A percentile compares a stretch with the other conserved stretches of the same genome.
Evolutionary conservation across 2,329 filamentous ascomycete species (phyloP).

Genomic region (Huntiella abstrusa): DNA sequence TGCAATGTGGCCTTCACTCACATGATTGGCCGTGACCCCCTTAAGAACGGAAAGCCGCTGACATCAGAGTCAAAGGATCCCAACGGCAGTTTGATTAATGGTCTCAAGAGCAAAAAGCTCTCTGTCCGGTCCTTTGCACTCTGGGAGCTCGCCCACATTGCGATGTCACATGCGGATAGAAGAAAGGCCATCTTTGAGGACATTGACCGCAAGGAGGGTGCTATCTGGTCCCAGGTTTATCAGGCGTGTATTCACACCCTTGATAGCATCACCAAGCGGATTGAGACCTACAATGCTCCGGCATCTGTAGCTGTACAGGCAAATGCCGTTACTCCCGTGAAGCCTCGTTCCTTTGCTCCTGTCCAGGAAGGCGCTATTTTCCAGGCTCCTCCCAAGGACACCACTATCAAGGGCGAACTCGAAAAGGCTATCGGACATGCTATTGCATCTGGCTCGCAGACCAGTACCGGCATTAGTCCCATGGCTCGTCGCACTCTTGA

Average conservation of each 20-base stretch:
- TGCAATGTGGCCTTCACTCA: conserved; percentile 60
- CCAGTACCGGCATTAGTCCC: conserved; percentile 29
- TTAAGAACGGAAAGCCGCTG: conserved; percentile 71
- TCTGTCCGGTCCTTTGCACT: conserved; percentile 67
- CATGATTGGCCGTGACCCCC: conserved; percentile 62
- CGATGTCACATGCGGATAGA: conserved; percentile 52
- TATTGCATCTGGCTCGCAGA: conserved; percentile 27
- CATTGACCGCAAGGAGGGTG: conserved; percentile 61
- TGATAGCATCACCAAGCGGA: conserved; percentile 44
- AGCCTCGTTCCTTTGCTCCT: conserved; percentile 22
- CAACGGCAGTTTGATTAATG: conserved; percentile 73
- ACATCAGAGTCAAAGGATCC: conserved; percentile 76
- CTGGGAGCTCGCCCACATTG: conserved; percentile 75
- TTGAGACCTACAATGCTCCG: conserved; percentile 33
- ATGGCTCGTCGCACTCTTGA: conserved; percentile 30
- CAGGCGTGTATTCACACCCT: conserved; percentile 50
- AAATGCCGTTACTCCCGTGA: conserved; percentile 12
- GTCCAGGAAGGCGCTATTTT: conserved; percentile 28
- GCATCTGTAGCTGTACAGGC: conserved; percentile 16
- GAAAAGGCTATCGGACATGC: conserved; percentile 27
- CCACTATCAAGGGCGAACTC: conserved; percentile 24
- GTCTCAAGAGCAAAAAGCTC: conserved; percentile 66
- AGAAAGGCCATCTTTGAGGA: conserved; percentile 72
- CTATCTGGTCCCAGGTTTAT: conserved; percentile 67
- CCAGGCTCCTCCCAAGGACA: conserved; percentile 20